Conservation (phyloP, 2,329 filamentous ascomycete species). For the Colletotrichum cereale region DNA sequence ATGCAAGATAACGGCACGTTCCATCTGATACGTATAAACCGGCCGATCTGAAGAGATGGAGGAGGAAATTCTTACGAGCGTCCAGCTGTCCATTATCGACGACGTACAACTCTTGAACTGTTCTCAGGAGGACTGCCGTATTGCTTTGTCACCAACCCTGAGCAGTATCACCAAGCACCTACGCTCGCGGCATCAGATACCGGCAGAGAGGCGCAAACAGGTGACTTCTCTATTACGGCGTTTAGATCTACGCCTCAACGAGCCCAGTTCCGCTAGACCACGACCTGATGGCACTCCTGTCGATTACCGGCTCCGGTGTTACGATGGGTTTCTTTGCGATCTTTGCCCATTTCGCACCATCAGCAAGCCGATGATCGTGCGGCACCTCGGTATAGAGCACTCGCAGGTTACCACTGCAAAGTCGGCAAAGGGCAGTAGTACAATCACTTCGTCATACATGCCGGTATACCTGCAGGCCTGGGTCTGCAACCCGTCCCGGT, state of each 20-base stretch:
- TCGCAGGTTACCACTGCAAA: not conserved
- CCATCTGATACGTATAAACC: not conserved
- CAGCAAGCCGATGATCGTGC: not conserved
- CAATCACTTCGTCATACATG: not conserved
- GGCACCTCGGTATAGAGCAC: not conserved
- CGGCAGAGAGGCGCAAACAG: not conserved
- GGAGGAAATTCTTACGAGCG: not conserved
- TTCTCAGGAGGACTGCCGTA: not conserved
- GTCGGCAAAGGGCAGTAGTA: not conserved
- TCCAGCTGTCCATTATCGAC: not conserved
- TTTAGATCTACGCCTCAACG: not conserved
- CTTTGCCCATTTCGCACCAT: not conserved
- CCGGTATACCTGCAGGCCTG: not conserved
- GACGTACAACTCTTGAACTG: not conserved
- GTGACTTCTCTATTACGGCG: not conserved
- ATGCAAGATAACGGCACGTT: not conserved
- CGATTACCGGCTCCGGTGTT: not conserved
- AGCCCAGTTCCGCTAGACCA: not conserved
- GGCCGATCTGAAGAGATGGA: not conserved
- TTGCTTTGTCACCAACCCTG: not conserved
- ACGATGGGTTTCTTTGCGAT: not conserved
- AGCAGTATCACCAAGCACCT: not conserved
- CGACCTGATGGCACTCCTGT: not conserved
- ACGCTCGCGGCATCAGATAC: not conserved
- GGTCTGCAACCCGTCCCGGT: not conserved